Percentiles rank a stretch among this genome's conserved stretches.
Evolutionary conservation across 148 eudicot genomes (phyloP).

Genomic region (Silene uniflora): DNA sequence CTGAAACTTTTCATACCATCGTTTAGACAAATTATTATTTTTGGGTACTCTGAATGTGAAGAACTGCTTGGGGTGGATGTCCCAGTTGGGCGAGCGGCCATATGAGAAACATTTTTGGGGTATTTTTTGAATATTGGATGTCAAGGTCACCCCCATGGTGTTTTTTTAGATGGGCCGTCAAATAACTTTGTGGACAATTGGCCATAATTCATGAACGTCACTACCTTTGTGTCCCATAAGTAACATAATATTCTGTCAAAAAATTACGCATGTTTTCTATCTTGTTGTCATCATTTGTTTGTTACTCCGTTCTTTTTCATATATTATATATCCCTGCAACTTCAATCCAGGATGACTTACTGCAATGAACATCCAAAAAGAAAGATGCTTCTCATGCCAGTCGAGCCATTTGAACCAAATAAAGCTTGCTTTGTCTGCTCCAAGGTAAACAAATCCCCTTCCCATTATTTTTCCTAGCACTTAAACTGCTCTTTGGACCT

Average conservation of each 20-base stretch:
- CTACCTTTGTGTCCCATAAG: too few species aligned
- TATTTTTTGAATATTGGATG: neutral
- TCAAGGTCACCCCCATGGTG: too few species aligned
- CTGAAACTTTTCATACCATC: neutral
- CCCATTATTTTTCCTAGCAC: slow-evolving; percentile 1
- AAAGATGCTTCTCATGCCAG: slow-evolving; percentile 97
- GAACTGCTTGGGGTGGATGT: slow-evolving; percentile 9
- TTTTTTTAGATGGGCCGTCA: too few species aligned
- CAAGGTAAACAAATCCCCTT: slow-evolving; percentile 41
- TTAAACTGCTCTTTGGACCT: slow-evolving; percentile 1
- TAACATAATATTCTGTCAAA: too few species aligned
- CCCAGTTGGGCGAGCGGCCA: neutral
- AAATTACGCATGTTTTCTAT: neutral
- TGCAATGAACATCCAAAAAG: slow-evolving; percentile 76
- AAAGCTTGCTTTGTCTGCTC: slow-evolving; percentile 89
- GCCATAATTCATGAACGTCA: too few species aligned
- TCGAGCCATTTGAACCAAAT: slow-evolving; percentile 89
- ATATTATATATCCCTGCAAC: neutral
- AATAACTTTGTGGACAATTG: too few species aligned
- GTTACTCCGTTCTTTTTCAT: slow-evolving; percentile 2
- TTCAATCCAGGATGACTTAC: slow-evolving; percentile 71
- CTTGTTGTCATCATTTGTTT: neutral
- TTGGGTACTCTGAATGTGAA: slow-evolving; percentile 1
- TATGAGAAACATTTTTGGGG: neutral
- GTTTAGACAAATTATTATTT: neutral